These are phyloP conservation scores for Diutina sp. DNA, from an alignment of 1,139 yeast genomes.

Conservation along the genomic window DNA sequence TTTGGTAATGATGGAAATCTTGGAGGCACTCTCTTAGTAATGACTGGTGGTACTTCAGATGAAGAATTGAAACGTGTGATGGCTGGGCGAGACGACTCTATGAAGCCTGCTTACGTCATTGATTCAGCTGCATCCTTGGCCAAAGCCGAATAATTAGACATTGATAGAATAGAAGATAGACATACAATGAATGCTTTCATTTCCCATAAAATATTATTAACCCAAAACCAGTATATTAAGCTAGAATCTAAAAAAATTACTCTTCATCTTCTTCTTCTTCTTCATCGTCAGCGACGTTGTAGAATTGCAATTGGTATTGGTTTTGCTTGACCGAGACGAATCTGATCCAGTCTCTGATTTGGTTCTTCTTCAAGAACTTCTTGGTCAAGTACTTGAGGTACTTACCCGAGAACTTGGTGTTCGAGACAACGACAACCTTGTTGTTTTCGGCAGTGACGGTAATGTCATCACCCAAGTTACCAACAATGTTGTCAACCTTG, in stretches of 20 bases:
- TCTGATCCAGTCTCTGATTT: slow-evolving; percentile 99
- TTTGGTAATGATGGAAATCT: slow-evolving; percentile 29
- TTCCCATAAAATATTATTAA: not conserved
- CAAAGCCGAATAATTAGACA: not conserved
- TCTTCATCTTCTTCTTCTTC: slow-evolving; percentile 77
- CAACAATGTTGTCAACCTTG: slow-evolving; percentile 94
- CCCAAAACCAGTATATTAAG: not conserved
- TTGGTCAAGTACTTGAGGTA: slow-evolving; percentile 98
- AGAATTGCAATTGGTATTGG: slow-evolving; percentile 97
- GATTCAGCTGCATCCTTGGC: not conserved
- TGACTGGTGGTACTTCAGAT: not conserved
- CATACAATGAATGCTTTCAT: not conserved
- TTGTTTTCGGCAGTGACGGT: slow-evolving; percentile 76
- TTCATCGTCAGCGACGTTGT: slow-evolving; percentile 93
- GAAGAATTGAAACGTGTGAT: not conserved
- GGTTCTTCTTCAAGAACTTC: slow-evolving; percentile 99
- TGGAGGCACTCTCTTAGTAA: slow-evolving; percentile 12
- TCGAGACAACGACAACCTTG: slow-evolving; percentile 80
- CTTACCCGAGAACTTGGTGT: slow-evolving; percentile 98
- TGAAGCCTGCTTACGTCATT: not conserved
- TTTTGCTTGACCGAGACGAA: slow-evolving; percentile 93
- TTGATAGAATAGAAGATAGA: not conserved
- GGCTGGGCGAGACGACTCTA: not conserved
- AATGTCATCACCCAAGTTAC: slow-evolving; percentile 95
- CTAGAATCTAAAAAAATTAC: slow-evolving; percentile 15